These are phyloP conservation scores for Chrysanthemum lavandulifolium DNA, from an alignment of 129 eudicot species.

Conservation along the genomic window DNA sequence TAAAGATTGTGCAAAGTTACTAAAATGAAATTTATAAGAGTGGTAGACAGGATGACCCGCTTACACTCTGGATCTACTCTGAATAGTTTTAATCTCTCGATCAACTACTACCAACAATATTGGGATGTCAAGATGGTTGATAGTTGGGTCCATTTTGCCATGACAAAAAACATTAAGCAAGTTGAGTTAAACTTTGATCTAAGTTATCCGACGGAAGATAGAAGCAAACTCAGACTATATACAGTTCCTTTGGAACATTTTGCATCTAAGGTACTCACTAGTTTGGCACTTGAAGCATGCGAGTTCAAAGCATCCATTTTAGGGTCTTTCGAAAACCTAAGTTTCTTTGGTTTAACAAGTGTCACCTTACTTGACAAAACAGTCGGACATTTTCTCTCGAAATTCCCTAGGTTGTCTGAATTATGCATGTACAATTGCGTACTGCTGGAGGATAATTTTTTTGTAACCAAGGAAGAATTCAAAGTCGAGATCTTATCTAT, in stretches of 20 bases:
- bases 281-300: conserved; percentile 4
- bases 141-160: conserved; percentile 19
- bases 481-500: conserved; percentile 9
- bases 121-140: conserved; percentile 6
- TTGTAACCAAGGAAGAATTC: not conserved
- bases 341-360: not conserved
- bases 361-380: conserved; percentile 15
- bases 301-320: conserved; percentile 5
- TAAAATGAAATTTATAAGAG: not conserved
- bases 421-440: conserved; percentile 1
- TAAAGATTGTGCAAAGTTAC: too few relatives aligned
- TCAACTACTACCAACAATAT: not conserved
- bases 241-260: not conserved
- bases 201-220: too few relatives aligned
- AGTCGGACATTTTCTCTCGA: not conserved
- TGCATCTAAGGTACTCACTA: conserved; percentile 13
- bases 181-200: not conserved
- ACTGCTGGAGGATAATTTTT: not conserved
- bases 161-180: conserved; percentile 8
- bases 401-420: not conserved
- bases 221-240: too few relatives aligned
- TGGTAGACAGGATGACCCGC: conserved; percentile 8
- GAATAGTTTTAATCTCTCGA: not conserved
- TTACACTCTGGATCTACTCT: conserved; percentile 21
- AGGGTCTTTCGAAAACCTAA: conserved; percentile 5